Conservation (phyloP, 352 stramenopile species). For the Phytopythium boreale region DNA sequence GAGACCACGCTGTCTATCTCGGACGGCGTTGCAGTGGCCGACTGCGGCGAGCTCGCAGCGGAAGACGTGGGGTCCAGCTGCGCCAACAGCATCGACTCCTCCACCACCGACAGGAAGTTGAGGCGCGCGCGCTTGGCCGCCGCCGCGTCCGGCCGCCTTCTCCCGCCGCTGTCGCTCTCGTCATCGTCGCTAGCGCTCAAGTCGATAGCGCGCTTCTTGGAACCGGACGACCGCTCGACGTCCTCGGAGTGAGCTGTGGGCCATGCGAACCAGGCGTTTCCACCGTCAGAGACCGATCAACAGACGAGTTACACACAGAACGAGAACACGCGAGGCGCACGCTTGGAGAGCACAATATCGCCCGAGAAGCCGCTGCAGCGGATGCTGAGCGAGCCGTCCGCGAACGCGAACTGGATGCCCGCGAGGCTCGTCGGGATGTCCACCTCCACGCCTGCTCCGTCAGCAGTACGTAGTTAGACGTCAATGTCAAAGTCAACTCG, state of each 20-base stretch:
- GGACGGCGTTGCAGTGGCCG: background rate
- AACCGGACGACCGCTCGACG: constrained; percentile 3
- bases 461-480: no score
- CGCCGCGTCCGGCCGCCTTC: constrained; percentile 13
- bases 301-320: background rate
- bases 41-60: constrained; percentile 2
- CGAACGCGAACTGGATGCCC: constrained; percentile 68
- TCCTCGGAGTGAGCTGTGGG: background rate
- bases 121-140: constrained; percentile 44
- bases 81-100: constrained; percentile 56
- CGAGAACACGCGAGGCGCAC: constrained; percentile 17
- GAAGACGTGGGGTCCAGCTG: constrained; percentile 36
- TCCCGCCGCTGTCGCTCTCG: constrained; percentile 26
- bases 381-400: constrained; percentile 54
- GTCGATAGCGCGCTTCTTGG: constrained; percentile 54
- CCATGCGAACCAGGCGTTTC: background rate
- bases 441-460: constrained; percentile 58
- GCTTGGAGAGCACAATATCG: constrained; percentile 58
- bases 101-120: constrained; percentile 58
- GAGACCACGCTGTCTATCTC: constrained; percentile 3
- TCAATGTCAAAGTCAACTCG: no score
- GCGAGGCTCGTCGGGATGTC: constrained; percentile 56
- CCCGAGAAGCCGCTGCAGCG: constrained; percentile 74
- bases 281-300: background rate
- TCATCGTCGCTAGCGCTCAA: constrained; percentile 37